Percentiles rank a stretch among this genome's conserved stretches.
phyloP scores from a whole-genome alignment of 2,329 filamentous ascomycete species.

The Botrytis elliptica region DNA sequence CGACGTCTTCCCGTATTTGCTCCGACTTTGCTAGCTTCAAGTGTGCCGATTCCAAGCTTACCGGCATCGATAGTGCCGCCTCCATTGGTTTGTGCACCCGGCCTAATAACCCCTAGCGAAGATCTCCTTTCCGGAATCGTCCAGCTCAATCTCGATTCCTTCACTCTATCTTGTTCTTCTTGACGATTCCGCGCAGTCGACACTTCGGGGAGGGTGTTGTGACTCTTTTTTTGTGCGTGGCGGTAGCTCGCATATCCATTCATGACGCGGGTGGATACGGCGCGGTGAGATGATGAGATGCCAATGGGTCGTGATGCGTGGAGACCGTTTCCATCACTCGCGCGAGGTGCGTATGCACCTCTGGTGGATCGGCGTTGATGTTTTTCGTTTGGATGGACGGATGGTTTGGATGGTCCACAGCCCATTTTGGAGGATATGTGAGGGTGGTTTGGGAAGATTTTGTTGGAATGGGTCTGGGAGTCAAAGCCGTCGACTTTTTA shows the following conservation, averaged over 20 bases:
- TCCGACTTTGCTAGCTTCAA: not conserved
- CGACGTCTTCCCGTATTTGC: not conserved
- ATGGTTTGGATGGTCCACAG: not conserved
- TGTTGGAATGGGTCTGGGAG: not conserved
- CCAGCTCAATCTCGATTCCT: not conserved
- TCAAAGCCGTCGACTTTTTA: too few relatives aligned
- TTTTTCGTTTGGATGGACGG: not conserved
- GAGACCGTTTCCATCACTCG: not conserved
- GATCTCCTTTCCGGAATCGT: not conserved
- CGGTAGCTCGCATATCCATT: not conserved
- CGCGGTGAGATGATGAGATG: not conserved
- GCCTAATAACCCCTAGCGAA: not conserved
- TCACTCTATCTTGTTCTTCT: not conserved
- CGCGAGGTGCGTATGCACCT: not conserved
- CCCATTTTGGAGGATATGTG: not conserved
- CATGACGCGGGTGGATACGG: not conserved
- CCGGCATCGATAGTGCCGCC: too few relatives aligned
- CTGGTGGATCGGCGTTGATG: too few relatives aligned
- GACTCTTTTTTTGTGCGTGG: not conserved
- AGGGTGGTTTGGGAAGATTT: not conserved
- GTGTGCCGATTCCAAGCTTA: not conserved
- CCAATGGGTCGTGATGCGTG: not conserved
- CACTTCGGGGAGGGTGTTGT: accelerated
- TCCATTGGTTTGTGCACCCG: not conserved
- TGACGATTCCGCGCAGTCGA: not conserved